phyloP scores from a whole-genome alignment of 306 rosid genomes.

The Vicia sativa region DNA sequence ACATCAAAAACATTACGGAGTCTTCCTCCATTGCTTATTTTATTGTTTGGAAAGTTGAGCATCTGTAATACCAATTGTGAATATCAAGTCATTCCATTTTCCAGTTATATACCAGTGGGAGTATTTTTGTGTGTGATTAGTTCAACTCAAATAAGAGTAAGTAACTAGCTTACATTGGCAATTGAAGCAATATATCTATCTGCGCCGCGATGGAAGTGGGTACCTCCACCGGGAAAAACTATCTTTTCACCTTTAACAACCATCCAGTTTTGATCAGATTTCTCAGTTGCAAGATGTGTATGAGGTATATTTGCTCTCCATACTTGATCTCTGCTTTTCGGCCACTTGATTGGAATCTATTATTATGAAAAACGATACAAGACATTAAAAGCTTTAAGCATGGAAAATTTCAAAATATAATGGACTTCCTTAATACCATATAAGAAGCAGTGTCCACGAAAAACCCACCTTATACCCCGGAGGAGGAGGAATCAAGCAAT shows the following conservation, averaged over 20 bases:
- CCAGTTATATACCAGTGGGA: not conserved
- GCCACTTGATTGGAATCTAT: conserved; percentile 95
- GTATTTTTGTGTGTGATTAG: conserved; percentile 19
- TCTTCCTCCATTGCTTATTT: conserved; percentile 73
- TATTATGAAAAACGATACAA: conserved; percentile 36
- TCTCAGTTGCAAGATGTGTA: conserved; percentile 95
- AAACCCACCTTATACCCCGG: conserved; percentile 77
- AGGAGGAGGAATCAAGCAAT: conserved; percentile 97
- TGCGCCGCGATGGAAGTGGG: conserved; percentile 92
- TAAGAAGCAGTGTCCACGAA: conserved; percentile 24
- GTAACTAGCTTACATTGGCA: conserved; percentile 71
- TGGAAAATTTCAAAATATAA: conserved; percentile 12
- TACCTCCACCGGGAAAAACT: conserved; percentile 92
- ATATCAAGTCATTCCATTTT: conserved; percentile 25
- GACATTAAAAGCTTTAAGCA: conserved; percentile 37
- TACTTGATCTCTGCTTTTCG: conserved; percentile 93
- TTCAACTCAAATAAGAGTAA: conserved; percentile 31
- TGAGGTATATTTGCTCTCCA: conserved; percentile 97
- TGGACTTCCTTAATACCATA: conserved; percentile 27
- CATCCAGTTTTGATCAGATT: conserved; percentile 93
- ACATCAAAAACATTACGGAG: conserved; percentile 78
- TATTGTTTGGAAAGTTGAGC: conserved; percentile 84
- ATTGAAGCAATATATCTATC: conserved; percentile 85
- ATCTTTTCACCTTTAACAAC: conserved; percentile 86
- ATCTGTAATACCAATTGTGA: conserved; percentile 56